Evolutionary conservation across 164 flowering plant species (phyloP), one percentile per base, ranked within the genome.

Genomic region (Vitis riparia): DNA sequence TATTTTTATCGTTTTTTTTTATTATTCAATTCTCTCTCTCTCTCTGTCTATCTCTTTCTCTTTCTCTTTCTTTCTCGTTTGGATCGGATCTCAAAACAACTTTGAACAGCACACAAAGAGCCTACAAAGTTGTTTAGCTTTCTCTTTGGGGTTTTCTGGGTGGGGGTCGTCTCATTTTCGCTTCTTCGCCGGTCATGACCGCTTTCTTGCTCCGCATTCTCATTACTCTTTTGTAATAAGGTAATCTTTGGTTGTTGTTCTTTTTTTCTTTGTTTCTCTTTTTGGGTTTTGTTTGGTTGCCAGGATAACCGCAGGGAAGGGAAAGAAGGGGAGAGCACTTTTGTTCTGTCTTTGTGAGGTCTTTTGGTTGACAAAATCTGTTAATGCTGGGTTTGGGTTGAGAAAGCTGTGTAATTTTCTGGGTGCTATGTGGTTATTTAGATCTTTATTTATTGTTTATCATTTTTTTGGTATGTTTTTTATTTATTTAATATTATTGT

Each of bases 61-160:
- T 48, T 23, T 63, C 47, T 60, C 30, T 62, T 32, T 47, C 12
- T 65, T 59, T 68, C 67, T 68, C 70, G 73, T 59, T 82, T 80
- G 51, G 84, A 82, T 86, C 84, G 73, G 87, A 86, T 84, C 87
- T 81, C 75, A 73, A 68, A 59, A 59, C 11, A 27, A n/a, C 9
- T 9, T 17, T 17, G 64, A 71, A 73, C 51, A 62, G 57, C 37
- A 1, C 56, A 9, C 1, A 51, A 53, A 71, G 50, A 27, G 14
- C 23, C 5, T 29, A 44, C 55, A 77, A 71, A 76, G 82, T 62
- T 73, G 48, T 12, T 61, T 69, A 60, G 58, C 73, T 80, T 75
- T 78, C 74, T 64, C 37, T 59, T 9, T 50, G n/a, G 11, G 11
- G 1, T 49, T 37, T 13, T 55, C 62, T 23, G 12, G 52, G 49